These are phyloP conservation scores for Diplocarpon rosae DNA, from an alignment of 2,329 filamentous ascomycete genomes.

Conservation along the genomic window DNA sequence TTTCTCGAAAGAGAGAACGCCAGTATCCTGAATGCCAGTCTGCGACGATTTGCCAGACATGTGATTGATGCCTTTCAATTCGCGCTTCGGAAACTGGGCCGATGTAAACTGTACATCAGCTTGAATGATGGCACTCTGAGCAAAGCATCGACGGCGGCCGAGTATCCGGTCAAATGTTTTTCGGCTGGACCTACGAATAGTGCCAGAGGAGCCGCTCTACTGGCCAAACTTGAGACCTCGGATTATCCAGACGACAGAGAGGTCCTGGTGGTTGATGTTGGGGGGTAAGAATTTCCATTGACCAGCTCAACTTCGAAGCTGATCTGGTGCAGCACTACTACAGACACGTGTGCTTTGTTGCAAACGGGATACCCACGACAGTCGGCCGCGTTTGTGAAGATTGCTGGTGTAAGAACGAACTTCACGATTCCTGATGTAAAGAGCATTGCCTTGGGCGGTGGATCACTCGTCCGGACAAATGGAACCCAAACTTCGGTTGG, in stretches of 20 bases:
- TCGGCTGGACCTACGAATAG: constrained; percentile 54
- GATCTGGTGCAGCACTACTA: constrained; percentile 37
- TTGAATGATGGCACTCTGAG: constrained; percentile 54
- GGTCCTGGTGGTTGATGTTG: constrained; percentile 41
- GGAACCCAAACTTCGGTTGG: constrained; percentile 44
- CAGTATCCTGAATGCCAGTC: constrained; percentile 51
- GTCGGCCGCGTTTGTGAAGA: constrained; percentile 44
- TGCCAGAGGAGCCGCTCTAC: constrained; percentile 50
- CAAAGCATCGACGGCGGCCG: constrained; percentile 40
- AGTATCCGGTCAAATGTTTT: constrained; percentile 49
- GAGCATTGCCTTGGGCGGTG: constrained; percentile 46
- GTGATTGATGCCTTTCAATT: constrained; percentile 46
- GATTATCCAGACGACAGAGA: constrained; percentile 17
- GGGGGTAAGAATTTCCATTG: constrained; percentile 28
- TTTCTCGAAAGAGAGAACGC: constrained; percentile 54
- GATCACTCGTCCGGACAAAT: constrained; percentile 31
- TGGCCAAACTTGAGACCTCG: constrained; percentile 26
- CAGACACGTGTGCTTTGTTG: constrained; percentile 46
- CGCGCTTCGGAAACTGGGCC: constrained; percentile 39
- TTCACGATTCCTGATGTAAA: constrained; percentile 47
- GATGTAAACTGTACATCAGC: constrained; percentile 40
- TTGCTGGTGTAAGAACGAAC: constrained; percentile 47
- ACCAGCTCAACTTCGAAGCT: not conserved
- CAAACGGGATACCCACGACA: constrained; percentile 49
- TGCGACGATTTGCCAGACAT: constrained; percentile 43